Evolutionary conservation across 2,329 filamentous ascomycete species (phyloP).

Genomic region (Podosphaera fusca): DNA sequence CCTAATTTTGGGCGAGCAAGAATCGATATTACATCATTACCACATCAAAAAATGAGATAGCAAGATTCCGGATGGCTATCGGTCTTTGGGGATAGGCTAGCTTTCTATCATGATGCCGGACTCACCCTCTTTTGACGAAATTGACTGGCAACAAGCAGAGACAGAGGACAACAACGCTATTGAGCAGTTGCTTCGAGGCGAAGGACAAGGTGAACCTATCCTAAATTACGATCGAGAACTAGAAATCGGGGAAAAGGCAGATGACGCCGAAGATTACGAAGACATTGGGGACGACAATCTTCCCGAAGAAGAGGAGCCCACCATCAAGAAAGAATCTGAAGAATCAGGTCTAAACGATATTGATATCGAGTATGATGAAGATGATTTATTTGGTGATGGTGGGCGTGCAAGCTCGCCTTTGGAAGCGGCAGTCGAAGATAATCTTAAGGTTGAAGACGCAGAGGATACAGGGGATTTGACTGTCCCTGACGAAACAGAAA

Average conservation of each 20-base stretch:
- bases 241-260: constrained; percentile 58
- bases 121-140: constrained; percentile 11
- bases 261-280: constrained; percentile 75
- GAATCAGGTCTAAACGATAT: constrained; percentile 25
- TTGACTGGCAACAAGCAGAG: constrained; percentile 22
- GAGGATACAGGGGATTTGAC: background rate
- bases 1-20: background rate
- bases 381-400: constrained; percentile 47
- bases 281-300: constrained; percentile 85
- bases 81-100: background rate
- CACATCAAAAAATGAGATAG: background rate
- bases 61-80: background rate
- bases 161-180: constrained; percentile 27
- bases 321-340: constrained; percentile 8
- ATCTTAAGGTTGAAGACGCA: constrained; percentile 7
- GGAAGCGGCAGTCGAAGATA: constrained; percentile 12
- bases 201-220: constrained; percentile 16
- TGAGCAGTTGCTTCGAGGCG: constrained; percentile 12
- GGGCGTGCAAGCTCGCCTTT: constrained; percentile 16
- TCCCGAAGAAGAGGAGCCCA: constrained; percentile 47
- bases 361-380: constrained; percentile 30
- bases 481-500: constrained; percentile 2
- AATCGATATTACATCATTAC: background rate
- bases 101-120: background rate
- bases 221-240: constrained; percentile 22